Evolutionary conservation across 768 basidiomycete species (phyloP), one percentile per base, ranked within the genome.

Genomic region (Gloeophyllum trabeum): DNA sequence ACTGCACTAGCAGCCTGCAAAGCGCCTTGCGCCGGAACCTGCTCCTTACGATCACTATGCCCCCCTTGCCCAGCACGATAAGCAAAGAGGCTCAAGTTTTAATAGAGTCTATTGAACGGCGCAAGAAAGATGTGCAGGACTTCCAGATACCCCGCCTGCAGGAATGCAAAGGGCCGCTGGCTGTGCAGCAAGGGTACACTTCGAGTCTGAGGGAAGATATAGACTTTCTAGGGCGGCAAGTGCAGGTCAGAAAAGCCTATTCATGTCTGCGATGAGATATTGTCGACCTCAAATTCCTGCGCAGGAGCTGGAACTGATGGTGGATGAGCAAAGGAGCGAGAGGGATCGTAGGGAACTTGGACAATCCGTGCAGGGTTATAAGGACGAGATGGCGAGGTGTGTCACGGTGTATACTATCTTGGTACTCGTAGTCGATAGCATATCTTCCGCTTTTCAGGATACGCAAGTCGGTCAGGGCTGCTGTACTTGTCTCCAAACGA

Each of bases 121-220:
- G 75, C 6, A 66, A 76, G 46, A 69, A 59, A 2, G 87, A 91
- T 60, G 57, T 94, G 5, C 51, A 65, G 3, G 65, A 77, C 7
- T 78, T 77, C 50, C 85, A 90, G 57, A 69, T 96, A 24, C 85
- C 89, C 1, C 75, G 83, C 2, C 65, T 96, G 39, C 67, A 70
- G 6, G 53, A 64, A 40, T 93, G 86, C 57, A 64, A 60, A 6
- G 88, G 84, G 0, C 81, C 90, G 1, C 62, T 86, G 6, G 56
- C 69, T 0, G 54, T 75, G 2, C 91, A 94, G 51, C 81, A 90
- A 54, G 71, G 76, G 38, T 66, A 82, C 41, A 77, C 79, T 1
- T 76, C 75, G 3, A 88, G 90, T 54, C 58, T 92, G 44, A 67
- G 87, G 23, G 81, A 82, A 41, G 90, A 92, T 53, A 60, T 90